Base-by-base conservation (phyloP, 768 basidiomycete genomes). In the Naematelia encephala region DNA sequence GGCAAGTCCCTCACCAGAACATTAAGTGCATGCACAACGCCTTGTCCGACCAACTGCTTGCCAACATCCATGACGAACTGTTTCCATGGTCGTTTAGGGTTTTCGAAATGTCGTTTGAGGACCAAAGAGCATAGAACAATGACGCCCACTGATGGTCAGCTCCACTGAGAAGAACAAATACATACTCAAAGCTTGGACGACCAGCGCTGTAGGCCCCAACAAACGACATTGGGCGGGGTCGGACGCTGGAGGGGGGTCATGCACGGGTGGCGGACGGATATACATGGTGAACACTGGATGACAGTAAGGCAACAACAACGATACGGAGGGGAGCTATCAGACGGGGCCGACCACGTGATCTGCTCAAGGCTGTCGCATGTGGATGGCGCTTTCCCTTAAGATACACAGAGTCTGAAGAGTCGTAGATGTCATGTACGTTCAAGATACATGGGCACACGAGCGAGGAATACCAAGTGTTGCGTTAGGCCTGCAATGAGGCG, bases 61-160 rank as follows among this genome's bases (percentile, higher is more conserved):
- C 86, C 87, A 3, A 96, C 88, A 69, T 96, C 92, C 75, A 89
- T 91, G n/a, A 88, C 73, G 91, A 94, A 98, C 79, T 96, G 94
- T 67, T 83, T 81, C 94, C 94, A 98, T 19, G 86, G 88, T 26
- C 94, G 84, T 74, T 86, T 90, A 14, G 86, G 86, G 25, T 82
- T 80, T 79, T 98, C 94, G 65, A 89, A 81, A 57, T 93, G 88
- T 57, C 94, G 82, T 75, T 98, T 98, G 71, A 86, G 86, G 3
- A 97, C 83, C 48, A 97, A 81, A 1, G 90, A 91, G 16, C 86
- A 80, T 28, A 97, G 82, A n/a, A 94, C 92, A 27, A 97, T 78
- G 16, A 91, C 76, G n/a, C 91, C 94, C 87, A 98, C 79, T 97
- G 90, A 91, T 87, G 54, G n/a, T 61, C 28, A 87, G 59, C 57